These are phyloP conservation scores for Filobasidium uniguttulatum DNA, from an alignment of 1,284 basidiomycete species.

Conservation along the genomic window DNA sequence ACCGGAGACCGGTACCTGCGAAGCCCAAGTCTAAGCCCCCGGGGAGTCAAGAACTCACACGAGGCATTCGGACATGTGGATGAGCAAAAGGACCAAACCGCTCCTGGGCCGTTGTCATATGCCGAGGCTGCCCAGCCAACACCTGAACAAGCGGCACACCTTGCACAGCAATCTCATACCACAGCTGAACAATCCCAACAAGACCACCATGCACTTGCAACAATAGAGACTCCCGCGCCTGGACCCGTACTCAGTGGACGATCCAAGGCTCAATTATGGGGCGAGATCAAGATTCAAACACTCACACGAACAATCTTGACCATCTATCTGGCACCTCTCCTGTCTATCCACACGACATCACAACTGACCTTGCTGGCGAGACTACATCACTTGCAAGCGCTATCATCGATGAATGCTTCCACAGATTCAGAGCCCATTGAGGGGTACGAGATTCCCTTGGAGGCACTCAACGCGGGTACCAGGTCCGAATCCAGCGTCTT, in stretches of 20 bases:
- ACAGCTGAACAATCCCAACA: too few species aligned
- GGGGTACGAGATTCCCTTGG: too few species aligned
- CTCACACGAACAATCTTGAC: conserved; percentile 32
- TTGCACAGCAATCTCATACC: too few species aligned
- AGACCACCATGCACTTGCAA: too few species aligned
- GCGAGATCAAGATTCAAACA: conserved; percentile 35
- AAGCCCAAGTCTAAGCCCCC: neutral
- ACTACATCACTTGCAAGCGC: conserved; percentile 23
- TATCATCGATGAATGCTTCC: conserved; percentile 4
- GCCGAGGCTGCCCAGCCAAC: neutral
- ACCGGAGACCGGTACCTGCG: neutral
- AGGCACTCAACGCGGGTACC: too few species aligned
- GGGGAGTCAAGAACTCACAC: neutral
- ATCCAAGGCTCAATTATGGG: conserved; percentile 36
- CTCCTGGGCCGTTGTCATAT: neutral
- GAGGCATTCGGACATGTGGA: neutral
- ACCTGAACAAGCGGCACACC: too few species aligned
- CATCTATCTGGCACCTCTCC: conserved; percentile 33
- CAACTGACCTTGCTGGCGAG: conserved; percentile 33
- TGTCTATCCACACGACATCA: conserved; percentile 33
- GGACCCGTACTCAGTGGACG: too few species aligned
- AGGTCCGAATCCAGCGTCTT: too few species aligned
- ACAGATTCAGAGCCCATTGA: neutral
- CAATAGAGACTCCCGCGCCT: too few species aligned
- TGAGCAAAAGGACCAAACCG: neutral